Conservation (phyloP, 148 eudicot genomes). For the Dysphania ambrosioides region DNA sequence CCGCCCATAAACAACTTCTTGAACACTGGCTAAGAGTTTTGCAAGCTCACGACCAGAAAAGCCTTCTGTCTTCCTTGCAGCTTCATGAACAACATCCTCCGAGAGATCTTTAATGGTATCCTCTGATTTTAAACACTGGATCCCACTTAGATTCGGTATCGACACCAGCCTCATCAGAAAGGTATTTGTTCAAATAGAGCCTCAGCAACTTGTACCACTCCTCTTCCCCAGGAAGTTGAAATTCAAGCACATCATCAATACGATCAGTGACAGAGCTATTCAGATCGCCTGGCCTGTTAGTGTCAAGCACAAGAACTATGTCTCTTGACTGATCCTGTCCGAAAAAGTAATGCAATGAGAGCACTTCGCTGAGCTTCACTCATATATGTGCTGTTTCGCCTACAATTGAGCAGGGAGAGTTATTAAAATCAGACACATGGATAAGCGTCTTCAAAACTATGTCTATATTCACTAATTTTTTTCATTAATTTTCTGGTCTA, state of each 20-base stretch:
- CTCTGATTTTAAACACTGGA: too few relatives aligned
- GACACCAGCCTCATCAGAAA: too few relatives aligned
- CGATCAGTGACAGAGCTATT: constrained; percentile 91
- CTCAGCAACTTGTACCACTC: constrained; percentile 82
- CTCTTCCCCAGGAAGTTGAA: constrained; percentile 87
- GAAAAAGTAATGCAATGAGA: constrained; percentile 80
- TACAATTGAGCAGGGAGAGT: constrained; percentile 25
- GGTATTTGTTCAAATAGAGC: constrained; percentile 73
- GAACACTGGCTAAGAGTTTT: too few relatives aligned
- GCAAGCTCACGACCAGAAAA: too few relatives aligned
- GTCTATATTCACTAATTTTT: too few relatives aligned
- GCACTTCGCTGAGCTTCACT: constrained; percentile 99
- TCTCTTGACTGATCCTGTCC: constrained; percentile 98
- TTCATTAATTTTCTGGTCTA: neutral
- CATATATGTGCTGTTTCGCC: constrained; percentile 91
- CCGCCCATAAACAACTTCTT: too few relatives aligned
- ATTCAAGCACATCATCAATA: constrained; percentile 89
- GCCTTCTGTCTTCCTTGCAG: too few relatives aligned
- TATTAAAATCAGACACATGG: neutral
- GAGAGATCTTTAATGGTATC: too few relatives aligned
- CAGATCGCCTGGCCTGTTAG: constrained; percentile 92
- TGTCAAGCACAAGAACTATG: constrained; percentile 89
- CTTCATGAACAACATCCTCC: too few relatives aligned
- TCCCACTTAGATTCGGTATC: too few relatives aligned
- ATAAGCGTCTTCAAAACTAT: too few relatives aligned